These are phyloP conservation scores for Penicillium parvum DNA, from an alignment of 495 filamentous ascomycete genomes.

Conservation along the genomic window DNA sequence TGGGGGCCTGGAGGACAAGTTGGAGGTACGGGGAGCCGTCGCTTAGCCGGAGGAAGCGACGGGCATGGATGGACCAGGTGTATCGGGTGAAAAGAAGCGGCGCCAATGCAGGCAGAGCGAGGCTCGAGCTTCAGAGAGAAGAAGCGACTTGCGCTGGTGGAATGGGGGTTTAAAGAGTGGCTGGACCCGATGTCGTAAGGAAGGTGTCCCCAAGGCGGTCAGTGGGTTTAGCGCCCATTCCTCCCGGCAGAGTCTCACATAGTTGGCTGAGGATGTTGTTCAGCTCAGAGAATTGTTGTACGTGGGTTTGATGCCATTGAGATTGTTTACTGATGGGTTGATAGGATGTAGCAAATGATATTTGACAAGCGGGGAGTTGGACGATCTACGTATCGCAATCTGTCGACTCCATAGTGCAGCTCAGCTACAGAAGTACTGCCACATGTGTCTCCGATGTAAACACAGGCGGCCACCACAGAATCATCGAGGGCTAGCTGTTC, in stretches of 20 bases:
- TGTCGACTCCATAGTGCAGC: no score
- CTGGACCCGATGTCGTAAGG: constrained; percentile 26
- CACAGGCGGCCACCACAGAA: constrained; percentile 1
- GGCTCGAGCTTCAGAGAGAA: constrained; percentile 7
- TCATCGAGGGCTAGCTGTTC: not conserved
- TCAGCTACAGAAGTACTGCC: no score
- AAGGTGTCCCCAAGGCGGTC: constrained; percentile 24
- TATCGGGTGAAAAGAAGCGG: constrained; percentile 8
- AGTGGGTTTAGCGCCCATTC: constrained; percentile 25
- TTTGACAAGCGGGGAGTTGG: no score
- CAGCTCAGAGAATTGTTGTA: no score
- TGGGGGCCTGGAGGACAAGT: constrained; percentile 16
- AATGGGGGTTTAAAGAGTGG: constrained; percentile 18
- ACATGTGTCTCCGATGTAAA: not conserved
- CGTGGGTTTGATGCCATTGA: no score
- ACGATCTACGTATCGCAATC: no score
- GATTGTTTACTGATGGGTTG: no score
- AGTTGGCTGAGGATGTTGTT: no score
- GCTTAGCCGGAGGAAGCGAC: constrained; percentile 26
- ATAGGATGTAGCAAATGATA: no score
- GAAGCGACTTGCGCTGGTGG: constrained; percentile 3
- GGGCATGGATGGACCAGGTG: constrained; percentile 30
- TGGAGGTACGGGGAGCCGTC: constrained; percentile 18
- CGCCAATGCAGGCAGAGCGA: constrained; percentile 4
- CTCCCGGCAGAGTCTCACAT: constrained; percentile 8